Evolutionary conservation across 1,284 basidiomycete species (phyloP).

Genomic region (Schizophyllum commune): DNA sequence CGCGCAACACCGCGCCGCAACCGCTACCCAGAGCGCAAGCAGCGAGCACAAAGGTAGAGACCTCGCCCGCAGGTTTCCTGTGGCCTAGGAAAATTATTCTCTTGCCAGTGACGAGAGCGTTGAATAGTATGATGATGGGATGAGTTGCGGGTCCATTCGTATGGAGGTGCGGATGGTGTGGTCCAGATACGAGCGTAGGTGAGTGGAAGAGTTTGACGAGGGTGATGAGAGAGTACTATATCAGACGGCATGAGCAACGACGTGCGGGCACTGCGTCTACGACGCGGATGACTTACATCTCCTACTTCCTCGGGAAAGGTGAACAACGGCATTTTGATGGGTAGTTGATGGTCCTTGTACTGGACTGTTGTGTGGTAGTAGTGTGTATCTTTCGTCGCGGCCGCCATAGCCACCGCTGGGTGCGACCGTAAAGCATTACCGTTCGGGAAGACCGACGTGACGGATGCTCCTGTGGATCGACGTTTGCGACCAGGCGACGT

Average conservation of each 20-base stretch:
- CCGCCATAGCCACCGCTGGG: background rate
- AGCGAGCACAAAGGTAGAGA: conserved; percentile 76
- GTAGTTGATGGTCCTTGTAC: conserved; percentile 62
- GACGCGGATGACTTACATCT: conserved; percentile 42
- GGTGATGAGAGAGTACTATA: conserved; percentile 79
- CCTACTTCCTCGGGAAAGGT: conserved; percentile 83
- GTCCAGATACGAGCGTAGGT: conserved; percentile 52
- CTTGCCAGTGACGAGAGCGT: conserved; percentile 80
- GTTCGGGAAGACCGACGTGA: conserved; percentile 40
- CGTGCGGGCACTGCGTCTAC: background rate
- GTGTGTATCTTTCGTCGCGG: conserved; percentile 76
- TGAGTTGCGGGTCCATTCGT: conserved; percentile 74
- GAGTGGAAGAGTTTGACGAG: conserved; percentile 73
- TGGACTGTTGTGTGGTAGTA: conserved; percentile 67
- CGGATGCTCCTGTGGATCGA: conserved; percentile 65
- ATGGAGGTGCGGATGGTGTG: conserved; percentile 77
- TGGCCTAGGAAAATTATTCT: conserved; percentile 85
- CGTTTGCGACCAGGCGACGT: conserved; percentile 34
- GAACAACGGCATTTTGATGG: conserved; percentile 68
- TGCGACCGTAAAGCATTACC: background rate
- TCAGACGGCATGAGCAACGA: conserved; percentile 10
- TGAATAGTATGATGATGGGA: conserved; percentile 81
- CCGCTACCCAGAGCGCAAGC: conserved; percentile 80
- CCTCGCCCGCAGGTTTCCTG: conserved; percentile 66
- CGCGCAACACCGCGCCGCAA: conserved; percentile 67